Evolutionary conservation across 2,329 filamentous ascomycete species (phyloP).

Genomic region (Ceratocystis cubensis): DNA sequence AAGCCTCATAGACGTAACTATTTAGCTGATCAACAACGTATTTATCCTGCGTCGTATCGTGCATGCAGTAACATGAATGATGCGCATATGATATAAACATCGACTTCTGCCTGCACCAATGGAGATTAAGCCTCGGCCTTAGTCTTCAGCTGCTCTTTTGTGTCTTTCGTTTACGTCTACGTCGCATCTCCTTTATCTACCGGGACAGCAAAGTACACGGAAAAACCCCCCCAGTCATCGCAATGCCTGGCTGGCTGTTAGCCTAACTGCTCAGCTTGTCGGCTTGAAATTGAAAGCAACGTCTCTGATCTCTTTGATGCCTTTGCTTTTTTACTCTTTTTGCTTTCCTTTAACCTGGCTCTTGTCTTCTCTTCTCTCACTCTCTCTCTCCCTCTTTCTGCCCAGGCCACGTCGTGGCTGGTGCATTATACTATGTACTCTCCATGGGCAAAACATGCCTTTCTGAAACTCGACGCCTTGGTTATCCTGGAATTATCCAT

Average conservation of each 20-base stretch:
- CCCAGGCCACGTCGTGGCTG: neutral
- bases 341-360: neutral
- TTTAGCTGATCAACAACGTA: too few relatives aligned
- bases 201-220: too few relatives aligned
- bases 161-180: too few relatives aligned
- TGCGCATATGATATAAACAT: too few relatives aligned
- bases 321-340: neutral
- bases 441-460: neutral
- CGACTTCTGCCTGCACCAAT: too few relatives aligned
- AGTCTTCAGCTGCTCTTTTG: too few relatives aligned
- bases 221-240: neutral
- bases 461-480: neutral
- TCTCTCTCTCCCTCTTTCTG: neutral
- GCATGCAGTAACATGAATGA: too few relatives aligned
- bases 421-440: neutral
- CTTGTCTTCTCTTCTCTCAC: neutral
- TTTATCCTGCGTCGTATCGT: too few relatives aligned
- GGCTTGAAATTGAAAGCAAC: too few relatives aligned
- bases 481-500: neutral
- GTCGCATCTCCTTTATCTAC: neutral
- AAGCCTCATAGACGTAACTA: neutral
- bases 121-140: too few relatives aligned
- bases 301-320: neutral
- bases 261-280: neutral
- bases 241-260: neutral